Conservation (phyloP, 208 protist species). For the Trypanosomatidae sp. region DNA sequence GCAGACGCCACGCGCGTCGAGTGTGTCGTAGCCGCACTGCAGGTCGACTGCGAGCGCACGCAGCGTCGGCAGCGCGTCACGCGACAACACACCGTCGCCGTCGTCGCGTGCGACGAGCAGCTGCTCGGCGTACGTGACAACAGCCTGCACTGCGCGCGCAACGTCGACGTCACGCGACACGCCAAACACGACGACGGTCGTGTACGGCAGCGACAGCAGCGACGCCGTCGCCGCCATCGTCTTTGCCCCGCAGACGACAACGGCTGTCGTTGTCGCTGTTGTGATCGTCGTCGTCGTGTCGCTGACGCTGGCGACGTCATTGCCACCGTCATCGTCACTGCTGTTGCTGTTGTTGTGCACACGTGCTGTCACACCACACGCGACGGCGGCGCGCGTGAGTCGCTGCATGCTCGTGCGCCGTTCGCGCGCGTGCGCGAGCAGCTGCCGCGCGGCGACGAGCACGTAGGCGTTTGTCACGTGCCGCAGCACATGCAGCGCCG, state of each 20-base stretch:
- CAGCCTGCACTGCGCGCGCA: constrained; percentile 4
- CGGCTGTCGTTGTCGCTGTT: too few relatives aligned
- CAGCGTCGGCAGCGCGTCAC: constrained; percentile 8
- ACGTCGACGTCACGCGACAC: constrained; percentile 11
- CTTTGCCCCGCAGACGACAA: too few relatives aligned
- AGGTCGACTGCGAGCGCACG: constrained; percentile 11
- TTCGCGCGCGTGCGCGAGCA: constrained; percentile 17
- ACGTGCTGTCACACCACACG: too few relatives aligned
- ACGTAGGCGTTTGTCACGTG: constrained; percentile 32
- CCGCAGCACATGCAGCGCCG: constrained; percentile 20
- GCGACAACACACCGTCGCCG: constrained; percentile 9
- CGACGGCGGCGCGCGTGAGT: too few relatives aligned
- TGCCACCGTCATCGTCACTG: too few relatives aligned
- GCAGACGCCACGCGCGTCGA: constrained; percentile 11
- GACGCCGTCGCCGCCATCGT: too few relatives aligned
- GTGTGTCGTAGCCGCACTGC: constrained; percentile 13
- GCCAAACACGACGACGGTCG: constrained; percentile 40
- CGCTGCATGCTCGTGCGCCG: too few relatives aligned
- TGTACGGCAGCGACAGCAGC: constrained; percentile 24
- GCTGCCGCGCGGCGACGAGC: constrained; percentile 12
- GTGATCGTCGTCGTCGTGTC: too few relatives aligned
- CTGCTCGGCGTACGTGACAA: constrained; percentile 26
- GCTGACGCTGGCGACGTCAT: too few relatives aligned
- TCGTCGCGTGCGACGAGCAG: too few relatives aligned
- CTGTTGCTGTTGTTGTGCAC: too few relatives aligned